Percentiles rank a stretch among this genome's conserved stretches.
Evolutionary conservation across 305 asterid species (phyloP).

Genomic region (Fraxinus xanthoxyloides): DNA sequence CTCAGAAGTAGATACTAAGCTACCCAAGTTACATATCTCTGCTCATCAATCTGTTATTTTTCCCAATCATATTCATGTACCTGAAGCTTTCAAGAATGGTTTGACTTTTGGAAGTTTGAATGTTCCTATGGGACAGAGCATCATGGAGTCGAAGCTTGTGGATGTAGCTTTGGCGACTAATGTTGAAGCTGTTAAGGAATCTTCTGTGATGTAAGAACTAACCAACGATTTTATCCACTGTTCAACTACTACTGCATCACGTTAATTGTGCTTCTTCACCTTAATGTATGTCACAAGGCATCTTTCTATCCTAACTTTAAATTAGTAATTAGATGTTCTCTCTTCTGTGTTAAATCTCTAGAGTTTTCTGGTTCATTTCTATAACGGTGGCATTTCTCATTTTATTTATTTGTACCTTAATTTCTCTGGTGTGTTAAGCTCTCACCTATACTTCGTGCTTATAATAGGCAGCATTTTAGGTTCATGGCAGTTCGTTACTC

Average conservation of each 20-base stretch:
- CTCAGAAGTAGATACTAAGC: conserved; percentile 39
- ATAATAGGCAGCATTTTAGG: background rate
- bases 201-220: conserved; percentile 31
- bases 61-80: conserved; percentile 61
- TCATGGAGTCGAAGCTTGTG: conserved; percentile 20
- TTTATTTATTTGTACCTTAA: background rate
- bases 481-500: conserved; percentile 7
- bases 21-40: conserved; percentile 29
- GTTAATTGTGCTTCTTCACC: conserved; percentile 6
- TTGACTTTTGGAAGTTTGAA: conserved; percentile 64
- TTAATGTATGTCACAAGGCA: background rate
- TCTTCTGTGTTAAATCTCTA: background rate
- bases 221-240: background rate
- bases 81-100: conserved; percentile 42
- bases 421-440: background rate
- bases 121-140: conserved; percentile 27
- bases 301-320: background rate
- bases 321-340: background rate
- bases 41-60: conserved; percentile 45
- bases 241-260: background rate
- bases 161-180: conserved; percentile 24
- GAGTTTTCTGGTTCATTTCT: background rate
- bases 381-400: background rate
- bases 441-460: background rate
- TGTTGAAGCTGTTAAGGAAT: conserved; percentile 32